Conservation (phyloP, 2,329 filamentous ascomycete species). For the Phialophora expanda region DNA sequence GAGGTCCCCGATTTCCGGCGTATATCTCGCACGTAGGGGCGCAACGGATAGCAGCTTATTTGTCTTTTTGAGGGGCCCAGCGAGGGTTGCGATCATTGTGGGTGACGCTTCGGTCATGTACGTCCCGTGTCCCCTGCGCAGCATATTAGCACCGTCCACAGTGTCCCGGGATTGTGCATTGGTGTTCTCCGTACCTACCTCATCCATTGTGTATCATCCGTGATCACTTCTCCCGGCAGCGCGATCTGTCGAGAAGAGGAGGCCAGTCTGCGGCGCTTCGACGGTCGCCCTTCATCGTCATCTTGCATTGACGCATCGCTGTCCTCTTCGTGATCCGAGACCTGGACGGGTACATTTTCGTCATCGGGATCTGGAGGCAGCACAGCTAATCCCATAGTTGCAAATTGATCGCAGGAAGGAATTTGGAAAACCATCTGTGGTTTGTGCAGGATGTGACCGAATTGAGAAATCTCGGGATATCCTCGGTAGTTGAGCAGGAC, state of each 20-base stretch:
- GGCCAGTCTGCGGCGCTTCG: slow-evolving; percentile 47
- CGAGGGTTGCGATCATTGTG: slow-evolving; percentile 85
- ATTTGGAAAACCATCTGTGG: not conserved
- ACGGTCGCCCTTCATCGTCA: slow-evolving; percentile 49
- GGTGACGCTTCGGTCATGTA: slow-evolving; percentile 59
- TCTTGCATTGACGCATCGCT: slow-evolving; percentile 55
- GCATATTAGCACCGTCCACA: slow-evolving; percentile 1
- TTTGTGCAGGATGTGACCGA: not conserved
- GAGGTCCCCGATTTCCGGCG: slow-evolving; percentile 92
- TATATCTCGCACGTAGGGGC: slow-evolving; percentile 89
- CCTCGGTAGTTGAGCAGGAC: not conserved
- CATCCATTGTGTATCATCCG: slow-evolving; percentile 96
- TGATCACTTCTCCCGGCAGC: slow-evolving; percentile 87
- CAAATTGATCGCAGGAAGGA: not conserved
- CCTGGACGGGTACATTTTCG: slow-evolving; percentile 40
- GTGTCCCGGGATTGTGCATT: slow-evolving; percentile 51
- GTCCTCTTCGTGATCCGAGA: slow-evolving; percentile 51
- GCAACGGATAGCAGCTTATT: slow-evolving; percentile 96
- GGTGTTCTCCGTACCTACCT: slow-evolving; percentile 41
- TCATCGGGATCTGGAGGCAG: slow-evolving; percentile 56
- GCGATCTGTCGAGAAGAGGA: slow-evolving; percentile 63
- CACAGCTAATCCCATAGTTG: slow-evolving; percentile 64
- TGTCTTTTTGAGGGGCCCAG: slow-evolving; percentile 86
- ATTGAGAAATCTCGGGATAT: not conserved
- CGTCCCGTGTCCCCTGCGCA: slow-evolving; percentile 83